Conservation (phyloP, 345 rosid genomes). For the Citrus glauca region DNA sequence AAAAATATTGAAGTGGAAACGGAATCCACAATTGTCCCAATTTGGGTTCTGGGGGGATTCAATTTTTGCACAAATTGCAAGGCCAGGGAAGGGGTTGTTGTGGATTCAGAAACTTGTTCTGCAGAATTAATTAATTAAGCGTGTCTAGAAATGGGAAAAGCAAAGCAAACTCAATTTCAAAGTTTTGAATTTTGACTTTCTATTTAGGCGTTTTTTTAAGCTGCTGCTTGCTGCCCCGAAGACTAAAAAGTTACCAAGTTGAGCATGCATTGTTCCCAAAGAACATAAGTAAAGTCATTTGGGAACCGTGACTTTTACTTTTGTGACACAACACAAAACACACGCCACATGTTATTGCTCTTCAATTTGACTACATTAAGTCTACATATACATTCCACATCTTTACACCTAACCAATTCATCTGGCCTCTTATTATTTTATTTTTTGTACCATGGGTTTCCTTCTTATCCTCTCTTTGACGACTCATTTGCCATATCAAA, state of each 20-base stretch:
- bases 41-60: background rate
- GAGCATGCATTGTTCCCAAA: no score
- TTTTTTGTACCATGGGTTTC: background rate
- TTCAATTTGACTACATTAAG: background rate
- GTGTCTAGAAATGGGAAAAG: background rate
- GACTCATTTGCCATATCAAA: background rate
- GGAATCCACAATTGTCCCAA: background rate
- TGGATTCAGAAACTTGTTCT: no score
- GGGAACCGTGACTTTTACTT: constrained; percentile 1
- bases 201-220: no score
- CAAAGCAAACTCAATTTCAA: background rate
- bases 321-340: background rate
- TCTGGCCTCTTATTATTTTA: background rate
- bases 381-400: background rate
- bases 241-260: no score
- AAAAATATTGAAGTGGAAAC: background rate
- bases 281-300: background rate
- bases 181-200: background rate
- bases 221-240: no score
- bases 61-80: background rate
- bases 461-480: background rate
- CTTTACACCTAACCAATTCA: background rate
- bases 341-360: background rate
- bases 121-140: no score
- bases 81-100: background rate